Evolutionary conservation across 2,329 filamentous ascomycete genomes (phyloP), one percentile per base, ranked within the genome.

Genomic region (Ramularia collo-cygni): DNA sequence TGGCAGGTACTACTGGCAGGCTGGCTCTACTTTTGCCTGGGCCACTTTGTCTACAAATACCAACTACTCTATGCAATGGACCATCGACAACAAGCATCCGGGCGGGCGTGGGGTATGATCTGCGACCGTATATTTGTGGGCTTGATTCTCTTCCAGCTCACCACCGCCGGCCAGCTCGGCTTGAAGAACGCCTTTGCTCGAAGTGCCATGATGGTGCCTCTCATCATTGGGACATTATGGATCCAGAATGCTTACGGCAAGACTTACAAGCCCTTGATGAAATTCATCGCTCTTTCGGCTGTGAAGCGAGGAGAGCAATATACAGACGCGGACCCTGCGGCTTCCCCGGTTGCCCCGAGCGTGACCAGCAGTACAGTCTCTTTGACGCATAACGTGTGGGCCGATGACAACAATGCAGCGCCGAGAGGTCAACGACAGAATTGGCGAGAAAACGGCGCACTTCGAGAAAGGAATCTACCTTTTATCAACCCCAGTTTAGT

Each of bases 61-160:
- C 93, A 98, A 68, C 72, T 98, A 4, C 73, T 98, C 4, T 98
- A 98, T 62, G 88, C 92, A 21, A 98, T 98, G 92, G 89, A 96
- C 55, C 90, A 96, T 61, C 85, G 87, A 12, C 87, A 93, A 57
- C 88, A 95, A 59, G 87, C 88, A 12, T 96, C 90, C 0, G 93
- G 93, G 14, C 81, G 83, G 46, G 88, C 89, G 4, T 98, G 92
- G 92, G 83, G 85, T 35, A 94, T 98, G 75, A 95, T 98, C 47
- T 95, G 88, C 65, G 87, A 92, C 58, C 85, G 92, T 26, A 76
- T 95, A 43, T 77, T 96, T 40, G 69, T 95, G 16, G 92, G 92
- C 1, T 67, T 95, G 8, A 67, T 93, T 2, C 77, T 96, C 29
- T 95, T 95, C 57, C 88, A 98, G 62, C 65, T 94, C 15, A 87